Percentiles rank a stretch among this genome's conserved stretches.
phyloP scores from a whole-genome alignment of 306 rosid species.

The Citrullus amarus region DNA sequence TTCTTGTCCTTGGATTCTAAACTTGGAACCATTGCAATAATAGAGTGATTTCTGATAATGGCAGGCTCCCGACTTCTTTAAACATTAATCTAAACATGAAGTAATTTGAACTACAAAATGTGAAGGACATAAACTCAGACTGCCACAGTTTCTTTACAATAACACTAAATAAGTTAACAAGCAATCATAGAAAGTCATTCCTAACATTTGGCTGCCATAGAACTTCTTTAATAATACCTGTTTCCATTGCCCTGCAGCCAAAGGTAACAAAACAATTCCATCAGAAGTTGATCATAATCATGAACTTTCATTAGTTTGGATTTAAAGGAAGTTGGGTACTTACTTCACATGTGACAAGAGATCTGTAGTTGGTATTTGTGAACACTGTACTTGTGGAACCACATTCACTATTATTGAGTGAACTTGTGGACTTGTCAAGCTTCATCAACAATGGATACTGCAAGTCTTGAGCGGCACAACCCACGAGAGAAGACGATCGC shows the following conservation, averaged over 20 bases:
- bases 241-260: conserved; percentile 47
- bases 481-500: conserved; percentile 77
- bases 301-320: neutral
- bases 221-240: conserved; percentile 24
- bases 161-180: neutral
- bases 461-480: conserved; percentile 50
- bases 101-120: neutral
- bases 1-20: neutral
- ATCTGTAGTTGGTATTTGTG: conserved; percentile 53
- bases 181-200: neutral
- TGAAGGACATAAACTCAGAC: neutral
- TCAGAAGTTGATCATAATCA: neutral
- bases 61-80: neutral
- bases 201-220: neutral
- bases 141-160: neutral
- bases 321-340: conserved; percentile 18
- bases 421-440: conserved; percentile 58
- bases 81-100: neutral
- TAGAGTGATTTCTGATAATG: neutral
- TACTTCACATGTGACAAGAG: conserved; percentile 56
- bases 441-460: conserved; percentile 67
- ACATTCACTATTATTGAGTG: conserved; percentile 46
- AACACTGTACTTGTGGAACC: conserved; percentile 74
- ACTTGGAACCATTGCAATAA: neutral
- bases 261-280: neutral